Evolutionary conservation across 139 green algal genomes (phyloP), one percentile per base, ranked within the genome.

Genomic region (Haematococcus sp.): DNA sequence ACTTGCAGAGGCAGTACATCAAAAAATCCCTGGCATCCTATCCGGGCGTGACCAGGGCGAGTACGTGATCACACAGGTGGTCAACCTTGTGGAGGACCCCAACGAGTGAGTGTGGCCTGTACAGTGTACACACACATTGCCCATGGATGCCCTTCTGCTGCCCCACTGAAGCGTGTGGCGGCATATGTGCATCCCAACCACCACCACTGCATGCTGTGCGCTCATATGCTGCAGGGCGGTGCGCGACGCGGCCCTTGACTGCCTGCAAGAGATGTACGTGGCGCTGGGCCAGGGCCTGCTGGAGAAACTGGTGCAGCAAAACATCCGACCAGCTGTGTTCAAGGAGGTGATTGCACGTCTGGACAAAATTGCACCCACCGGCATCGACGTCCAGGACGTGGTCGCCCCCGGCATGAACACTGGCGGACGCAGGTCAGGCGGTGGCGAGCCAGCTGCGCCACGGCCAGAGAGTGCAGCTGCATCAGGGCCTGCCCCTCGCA

Each of bases 41-140:
- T 27, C 56, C 15, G 31, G 49, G 3, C 32, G 52, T 13, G 70
- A 72, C 27, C 71, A 76, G 64, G 69, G 72, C 32, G 55, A 77
- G 61, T 34, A 76, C 30, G 71, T 88, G 3, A 58, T 88, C 49
- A 77, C 77, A 31, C 73, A 81, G 33, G 67, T 80, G 19, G 65
- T 83, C 32, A 69, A 77, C 32, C 67, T 88, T 40, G 55, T 86
- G 59, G 79, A 88, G 30, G 83, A 88, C 23, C 56, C 70, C n/a
- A 76, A 83, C 27, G 44, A 81, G 79, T 84, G 30, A 80, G 78
- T 75, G 0, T 0, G n/a, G 40, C 28, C 11, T 67, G n/a, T n/a
- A n/a, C n/a, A n/a, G n/a, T n/a, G n/a, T n/a, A n/a, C n/a, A n/a
- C n/a, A n/a, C n/a, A n/a, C n/a, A n/a, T n/a, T n/a, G n/a, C n/a